Conservation (phyloP, 352 stramenopile genomes). For the Globisporangium nagaii region DNA sequence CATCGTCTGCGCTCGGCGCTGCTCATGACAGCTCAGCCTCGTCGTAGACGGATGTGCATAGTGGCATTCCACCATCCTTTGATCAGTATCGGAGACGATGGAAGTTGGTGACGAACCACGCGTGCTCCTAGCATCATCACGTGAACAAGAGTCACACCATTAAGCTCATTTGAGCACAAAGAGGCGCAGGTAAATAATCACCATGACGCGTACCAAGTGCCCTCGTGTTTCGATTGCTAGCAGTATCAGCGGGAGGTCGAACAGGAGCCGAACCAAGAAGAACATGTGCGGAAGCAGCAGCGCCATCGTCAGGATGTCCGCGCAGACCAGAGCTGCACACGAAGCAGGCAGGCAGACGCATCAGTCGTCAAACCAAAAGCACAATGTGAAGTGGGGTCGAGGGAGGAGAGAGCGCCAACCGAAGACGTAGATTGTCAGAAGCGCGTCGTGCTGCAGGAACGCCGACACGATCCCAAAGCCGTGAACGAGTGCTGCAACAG, state of each 20-base stretch:
- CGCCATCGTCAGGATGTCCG: constrained; percentile 32
- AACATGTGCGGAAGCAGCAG: constrained; percentile 52
- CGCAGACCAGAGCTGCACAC: constrained; percentile 20
- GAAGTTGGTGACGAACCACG: constrained; percentile 66
- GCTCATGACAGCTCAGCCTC: not conserved
- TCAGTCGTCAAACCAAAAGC: too few relatives aligned
- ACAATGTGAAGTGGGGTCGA: not conserved
- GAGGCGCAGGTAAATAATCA: not conserved
- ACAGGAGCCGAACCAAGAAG: constrained; percentile 51
- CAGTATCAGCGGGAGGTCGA: constrained; percentile 40
- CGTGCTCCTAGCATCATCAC: constrained; percentile 16
- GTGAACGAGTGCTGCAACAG: constrained; percentile 25
- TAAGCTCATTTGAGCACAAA: not conserved
- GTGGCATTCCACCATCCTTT: too few relatives aligned
- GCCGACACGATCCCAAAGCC: constrained; percentile 19
- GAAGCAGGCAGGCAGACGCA: too few relatives aligned
- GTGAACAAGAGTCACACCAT: not conserved
- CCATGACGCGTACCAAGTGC: constrained; percentile 31
- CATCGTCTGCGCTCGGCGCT: not conserved
- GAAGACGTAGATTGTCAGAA: constrained; percentile 43
- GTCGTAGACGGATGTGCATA: not conserved
- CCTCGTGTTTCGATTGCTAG: constrained; percentile 32
- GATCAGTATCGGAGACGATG: constrained; percentile 38
- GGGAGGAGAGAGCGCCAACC: constrained; percentile 16
- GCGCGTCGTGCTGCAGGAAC: constrained; percentile 15